A percentile compares a stretch with the other conserved stretches of the same genome.
phyloP scores from a whole-genome alignment of 768 basidiomycete genomes.

The Serendipita vermifera region DNA sequence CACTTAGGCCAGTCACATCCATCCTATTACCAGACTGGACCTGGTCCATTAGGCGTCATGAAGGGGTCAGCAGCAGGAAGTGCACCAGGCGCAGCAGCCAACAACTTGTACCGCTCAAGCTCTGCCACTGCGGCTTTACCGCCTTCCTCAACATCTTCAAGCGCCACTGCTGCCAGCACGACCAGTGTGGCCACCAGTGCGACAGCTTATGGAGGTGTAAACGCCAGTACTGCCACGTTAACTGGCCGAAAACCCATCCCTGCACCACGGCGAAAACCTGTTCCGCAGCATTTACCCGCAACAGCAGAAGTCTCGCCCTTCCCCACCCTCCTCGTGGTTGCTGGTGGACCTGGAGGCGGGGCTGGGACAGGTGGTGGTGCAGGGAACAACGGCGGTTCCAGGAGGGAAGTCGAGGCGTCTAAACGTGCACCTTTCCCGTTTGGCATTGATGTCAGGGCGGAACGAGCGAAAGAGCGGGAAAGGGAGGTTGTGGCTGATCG shows the following conservation, averaged over 20 bases:
- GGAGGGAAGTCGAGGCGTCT: too few species aligned
- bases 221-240: neutral
- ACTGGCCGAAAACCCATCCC: neutral
- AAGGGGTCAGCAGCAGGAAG: constrained; percentile 4
- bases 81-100: neutral
- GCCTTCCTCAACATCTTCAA: constrained; percentile 2
- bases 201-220: neutral
- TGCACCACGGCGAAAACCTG: neutral
- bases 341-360: neutral
- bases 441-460: neutral
- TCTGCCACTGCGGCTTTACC: constrained; percentile 2
- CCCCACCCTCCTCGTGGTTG: neutral
- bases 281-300: constrained; percentile 6
- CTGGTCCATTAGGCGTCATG: neutral
- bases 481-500: too few species aligned
- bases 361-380: neutral
- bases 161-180: neutral
- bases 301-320: constrained; percentile 6
- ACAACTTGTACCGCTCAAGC: too few species aligned
- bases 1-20: too few species aligned
- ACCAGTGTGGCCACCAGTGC: neutral
- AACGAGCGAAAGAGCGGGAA: neutral
- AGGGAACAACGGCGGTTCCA: neutral
- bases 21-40: too few species aligned
- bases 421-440: too few species aligned